A percentile compares a stretch with the other conserved stretches of the same genome.
phyloP scores from a whole-genome alignment of 2,329 filamentous ascomycete species.

The Cytospora piceicola region DNA sequence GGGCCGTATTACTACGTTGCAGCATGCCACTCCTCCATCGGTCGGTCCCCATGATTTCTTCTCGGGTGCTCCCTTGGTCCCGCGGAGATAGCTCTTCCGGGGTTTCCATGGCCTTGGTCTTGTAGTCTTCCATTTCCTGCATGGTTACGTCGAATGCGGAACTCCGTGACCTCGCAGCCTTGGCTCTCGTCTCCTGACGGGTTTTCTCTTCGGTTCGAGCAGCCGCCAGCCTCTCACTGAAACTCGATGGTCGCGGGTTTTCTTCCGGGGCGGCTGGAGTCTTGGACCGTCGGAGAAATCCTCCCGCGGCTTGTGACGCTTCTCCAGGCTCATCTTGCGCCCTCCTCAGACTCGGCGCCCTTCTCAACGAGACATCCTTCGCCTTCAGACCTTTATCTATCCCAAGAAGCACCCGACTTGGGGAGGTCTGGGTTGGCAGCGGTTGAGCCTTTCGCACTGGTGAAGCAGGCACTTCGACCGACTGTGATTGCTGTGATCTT shows the following conservation, averaged over 20 bases:
- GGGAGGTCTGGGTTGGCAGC: constrained; percentile 66
- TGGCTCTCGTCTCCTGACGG: constrained; percentile 54
- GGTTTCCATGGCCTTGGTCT: constrained; percentile 59
- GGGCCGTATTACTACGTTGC: constrained; percentile 50
- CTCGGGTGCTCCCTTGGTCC: constrained; percentile 58
- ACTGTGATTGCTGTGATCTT: constrained; percentile 45
- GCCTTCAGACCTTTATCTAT: constrained; percentile 87
- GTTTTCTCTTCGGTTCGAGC: constrained; percentile 61
- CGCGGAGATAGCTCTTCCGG: constrained; percentile 51
- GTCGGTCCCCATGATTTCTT: constrained; percentile 58
- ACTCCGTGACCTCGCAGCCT: constrained; percentile 57
- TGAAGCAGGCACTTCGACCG: constrained; percentile 74
- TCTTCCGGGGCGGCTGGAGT: constrained; percentile 41
- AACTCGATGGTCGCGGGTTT: constrained; percentile 57
- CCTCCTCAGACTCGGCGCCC: constrained; percentile 60
- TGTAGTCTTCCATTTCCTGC: constrained; percentile 64
- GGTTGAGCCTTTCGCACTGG: constrained; percentile 66
- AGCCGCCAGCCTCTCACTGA: constrained; percentile 84
- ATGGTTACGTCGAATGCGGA: constrained; percentile 61
- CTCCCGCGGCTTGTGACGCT: constrained; percentile 39
- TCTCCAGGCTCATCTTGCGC: constrained; percentile 37
- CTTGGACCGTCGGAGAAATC: constrained; percentile 51
- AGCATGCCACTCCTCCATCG: constrained; percentile 38
- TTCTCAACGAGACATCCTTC: constrained; percentile 81
- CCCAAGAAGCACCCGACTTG: constrained; percentile 77